Evolutionary conservation across 2,329 filamentous ascomycete genomes (phyloP), one percentile per base, ranked within the genome.

Genomic region (Fusarium dlaminii): DNA sequence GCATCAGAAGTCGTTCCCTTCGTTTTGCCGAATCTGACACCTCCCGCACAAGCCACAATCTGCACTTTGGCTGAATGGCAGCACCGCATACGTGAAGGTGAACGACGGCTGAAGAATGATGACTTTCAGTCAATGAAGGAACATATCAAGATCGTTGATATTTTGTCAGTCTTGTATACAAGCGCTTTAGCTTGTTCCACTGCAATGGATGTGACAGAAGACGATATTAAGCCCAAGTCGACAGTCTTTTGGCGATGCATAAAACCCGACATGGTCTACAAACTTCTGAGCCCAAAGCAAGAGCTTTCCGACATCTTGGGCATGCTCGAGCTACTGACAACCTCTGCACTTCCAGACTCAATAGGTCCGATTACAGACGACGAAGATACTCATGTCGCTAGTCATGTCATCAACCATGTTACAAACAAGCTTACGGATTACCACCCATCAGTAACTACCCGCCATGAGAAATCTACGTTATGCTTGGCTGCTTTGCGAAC

Each of bases 221-320:
- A 74, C 27, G 79, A 79, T 29, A 59, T 79, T 36, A 77, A 80
- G 54, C 78, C 80, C 51, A 79, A 79, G 24, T 76, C 80, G 24
- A 77, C 79, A 1, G 81, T 85, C 40, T 93, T 95, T 76, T 96
- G 94, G 94, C 87, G 86, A 68, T 82, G 86, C 42, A 89, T 95
- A 68, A 88, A 91, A 8, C 87, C 90, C 30, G 89, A 93, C 49
- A 91, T 93, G 72, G 87, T 92, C 15, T 82, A 93, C 18, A 84
- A 93, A 63, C 88, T 94, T 75, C 86, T 96, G 3, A 91, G 89
- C 67, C 89, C 89, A 36, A 91, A 90, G 62, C 92, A 95, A 68
- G 88, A 89, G 3, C 83, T 90, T 1, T 80, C 85, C 4, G 90
- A 94, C 56, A 91, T 93, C 60, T 82, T 89, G 3, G 85, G 87